phyloP scores from a whole-genome alignment of 179 eudicot species.

The Actinidia polygama region DNA sequence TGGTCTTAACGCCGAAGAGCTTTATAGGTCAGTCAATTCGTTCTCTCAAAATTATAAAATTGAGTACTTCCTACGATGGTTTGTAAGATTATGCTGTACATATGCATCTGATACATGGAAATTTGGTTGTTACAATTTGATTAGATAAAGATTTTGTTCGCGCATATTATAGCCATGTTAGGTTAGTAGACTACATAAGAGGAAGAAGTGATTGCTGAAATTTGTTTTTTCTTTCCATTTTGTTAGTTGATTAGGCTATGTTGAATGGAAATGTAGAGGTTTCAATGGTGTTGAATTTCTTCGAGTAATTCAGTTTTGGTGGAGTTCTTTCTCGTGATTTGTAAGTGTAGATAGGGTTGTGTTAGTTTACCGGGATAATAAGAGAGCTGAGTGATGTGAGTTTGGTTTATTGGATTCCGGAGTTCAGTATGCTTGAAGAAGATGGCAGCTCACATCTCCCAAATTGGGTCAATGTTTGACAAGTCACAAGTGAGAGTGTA shows the following conservation, averaged over 20 bases:
- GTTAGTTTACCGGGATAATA: neutral
- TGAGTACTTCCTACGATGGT: neutral
- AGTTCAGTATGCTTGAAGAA: neutral
- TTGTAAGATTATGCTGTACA: neutral
- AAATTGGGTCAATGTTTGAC: neutral
- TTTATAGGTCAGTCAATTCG: slow-evolving; percentile 38
- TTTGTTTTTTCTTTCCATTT: neutral
- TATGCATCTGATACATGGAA: neutral
- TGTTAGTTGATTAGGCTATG: neutral
- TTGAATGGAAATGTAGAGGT: neutral
- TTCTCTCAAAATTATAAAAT: neutral
- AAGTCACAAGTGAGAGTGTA: too few relatives aligned
- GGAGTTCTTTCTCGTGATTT: neutral
- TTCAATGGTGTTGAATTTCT: neutral
- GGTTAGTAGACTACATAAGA: neutral
- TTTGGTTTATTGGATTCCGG: neutral
- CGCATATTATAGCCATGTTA: neutral
- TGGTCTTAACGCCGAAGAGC: slow-evolving; percentile 57
- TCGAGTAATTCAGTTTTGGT: neutral
- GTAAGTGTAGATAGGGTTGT: neutral
- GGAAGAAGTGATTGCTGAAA: neutral
- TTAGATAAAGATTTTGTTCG: neutral
- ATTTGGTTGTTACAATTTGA: neutral
- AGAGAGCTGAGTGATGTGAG: neutral
- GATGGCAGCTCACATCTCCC: neutral